Conservation (phyloP, 2,329 filamentous ascomycete species). For the Trichoderma semiorbis region DNA sequence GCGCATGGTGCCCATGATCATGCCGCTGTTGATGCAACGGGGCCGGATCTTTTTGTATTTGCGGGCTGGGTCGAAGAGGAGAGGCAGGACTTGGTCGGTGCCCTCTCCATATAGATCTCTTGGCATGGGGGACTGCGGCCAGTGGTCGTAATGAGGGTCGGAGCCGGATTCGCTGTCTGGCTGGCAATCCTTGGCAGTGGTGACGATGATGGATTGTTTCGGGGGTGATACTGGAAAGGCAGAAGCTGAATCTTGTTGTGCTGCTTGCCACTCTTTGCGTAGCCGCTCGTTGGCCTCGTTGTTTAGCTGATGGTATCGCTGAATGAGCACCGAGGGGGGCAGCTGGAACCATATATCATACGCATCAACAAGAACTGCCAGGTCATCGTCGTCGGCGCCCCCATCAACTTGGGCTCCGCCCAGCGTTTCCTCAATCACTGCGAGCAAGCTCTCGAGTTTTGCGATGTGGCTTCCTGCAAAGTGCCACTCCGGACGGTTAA, state of each 20-base stretch:
- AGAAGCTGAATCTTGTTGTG: background rate
- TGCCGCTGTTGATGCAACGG: conserved; percentile 28
- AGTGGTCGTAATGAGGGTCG: conserved; percentile 35
- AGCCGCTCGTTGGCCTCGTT: conserved; percentile 26
- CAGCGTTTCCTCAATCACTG: conserved; percentile 27
- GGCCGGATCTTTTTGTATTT: conserved; percentile 30
- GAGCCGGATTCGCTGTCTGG: conserved; percentile 34
- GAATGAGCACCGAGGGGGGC: conserved; percentile 35
- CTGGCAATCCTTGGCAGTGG: conserved; percentile 34
- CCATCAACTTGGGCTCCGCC: background rate
- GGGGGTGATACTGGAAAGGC: conserved; percentile 22
- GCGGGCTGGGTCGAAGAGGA: conserved; percentile 31
- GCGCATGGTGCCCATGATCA: conserved; percentile 26
- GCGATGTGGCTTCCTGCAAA: conserved; percentile 38
- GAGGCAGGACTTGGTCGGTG: conserved; percentile 30
- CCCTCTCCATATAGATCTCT: conserved; percentile 33
- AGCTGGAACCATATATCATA: conserved; percentile 41
- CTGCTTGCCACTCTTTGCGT: conserved; percentile 21
- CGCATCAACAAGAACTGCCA: conserved; percentile 37
- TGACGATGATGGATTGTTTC: conserved; percentile 29
- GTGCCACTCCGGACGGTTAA: conserved; percentile 36
- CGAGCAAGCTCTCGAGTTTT: conserved; percentile 32
- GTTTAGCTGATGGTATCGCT: conserved; percentile 30
- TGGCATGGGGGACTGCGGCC: conserved; percentile 36
- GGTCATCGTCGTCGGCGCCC: conserved; percentile 1